phyloP scores from a whole-genome alignment of 805 yeast species.

The Cyberlindnera samutprakarnensis region DNA sequence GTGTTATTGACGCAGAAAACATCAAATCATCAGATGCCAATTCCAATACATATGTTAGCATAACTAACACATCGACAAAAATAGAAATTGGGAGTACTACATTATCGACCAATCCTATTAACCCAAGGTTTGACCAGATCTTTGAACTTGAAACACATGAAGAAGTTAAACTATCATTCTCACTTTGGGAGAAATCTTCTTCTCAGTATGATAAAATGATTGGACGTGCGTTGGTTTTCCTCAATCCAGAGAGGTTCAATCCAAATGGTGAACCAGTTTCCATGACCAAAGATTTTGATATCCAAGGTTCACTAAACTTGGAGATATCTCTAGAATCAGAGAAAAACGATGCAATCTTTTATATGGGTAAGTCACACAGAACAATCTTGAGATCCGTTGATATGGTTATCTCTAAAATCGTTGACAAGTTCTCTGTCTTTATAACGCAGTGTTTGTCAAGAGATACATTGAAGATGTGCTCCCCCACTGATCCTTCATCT shows the following conservation, averaged over 20 bases:
- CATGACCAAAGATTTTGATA: slow-evolving; percentile 44
- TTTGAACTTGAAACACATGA: slow-evolving; percentile 48
- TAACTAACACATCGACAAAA: slow-evolving; percentile 48
- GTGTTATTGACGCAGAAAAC: slow-evolving; percentile 57
- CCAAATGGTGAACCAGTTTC: slow-evolving; percentile 67
- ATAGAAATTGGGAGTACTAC: slow-evolving; percentile 64
- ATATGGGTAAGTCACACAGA: slow-evolving; percentile 69
- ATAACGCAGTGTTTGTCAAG: slow-evolving; percentile 53
- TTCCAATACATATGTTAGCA: slow-evolving; percentile 52
- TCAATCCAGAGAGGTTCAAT: slow-evolving; percentile 55
- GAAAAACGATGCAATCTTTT: slow-evolving; percentile 71
- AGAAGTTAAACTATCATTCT: slow-evolving; percentile 38
- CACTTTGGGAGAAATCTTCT: slow-evolving; percentile 62
- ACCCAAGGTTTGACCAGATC: slow-evolving; percentile 85
- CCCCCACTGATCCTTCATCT: slow-evolving; percentile 41
- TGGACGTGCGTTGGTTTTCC: slow-evolving; percentile 53
- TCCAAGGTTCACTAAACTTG: slow-evolving; percentile 61
- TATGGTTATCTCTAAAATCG: slow-evolving; percentile 60
- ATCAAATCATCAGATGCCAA: slow-evolving; percentile 40
- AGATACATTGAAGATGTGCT: slow-evolving; percentile 45
- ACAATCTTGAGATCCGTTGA: slow-evolving; percentile 57
- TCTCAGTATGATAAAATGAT: slow-evolving; percentile 48
- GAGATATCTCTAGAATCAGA: slow-evolving; percentile 76
- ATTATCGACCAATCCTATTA: slow-evolving; percentile 47
- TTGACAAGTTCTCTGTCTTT: slow-evolving; percentile 61